phyloP scores from a whole-genome alignment of 1,284 basidiomycete genomes.

The Cryptococcus sp. region DNA sequence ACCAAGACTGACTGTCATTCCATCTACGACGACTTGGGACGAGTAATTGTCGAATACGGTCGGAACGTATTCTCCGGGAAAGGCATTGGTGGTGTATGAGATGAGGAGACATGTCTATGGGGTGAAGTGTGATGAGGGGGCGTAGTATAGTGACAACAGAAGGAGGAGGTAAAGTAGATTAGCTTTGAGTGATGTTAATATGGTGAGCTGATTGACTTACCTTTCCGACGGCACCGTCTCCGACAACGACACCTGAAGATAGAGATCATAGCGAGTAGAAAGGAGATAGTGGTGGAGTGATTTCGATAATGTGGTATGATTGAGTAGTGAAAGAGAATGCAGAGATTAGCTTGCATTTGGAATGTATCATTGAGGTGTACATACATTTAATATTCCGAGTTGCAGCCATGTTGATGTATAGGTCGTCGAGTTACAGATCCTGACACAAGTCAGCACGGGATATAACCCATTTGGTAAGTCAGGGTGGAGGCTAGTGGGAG shows the following conservation, averaged over 20 bases:
- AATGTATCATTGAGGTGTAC: neutral
- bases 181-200: neutral
- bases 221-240: constrained; percentile 99
- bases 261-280: neutral
- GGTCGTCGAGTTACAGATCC: too few relatives aligned
- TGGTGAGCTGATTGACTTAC: constrained; percentile 49
- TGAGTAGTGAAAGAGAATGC: neutral
- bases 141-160: neutral
- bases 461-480: too few relatives aligned
- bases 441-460: too few relatives aligned
- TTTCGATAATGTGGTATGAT: neutral
- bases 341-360: neutral
- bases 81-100: constrained; percentile 89
- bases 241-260: constrained; percentile 72
- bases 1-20: constrained; percentile 95
- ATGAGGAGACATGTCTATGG: constrained; percentile 88
- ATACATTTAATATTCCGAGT: constrained; percentile 33
- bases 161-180: neutral
- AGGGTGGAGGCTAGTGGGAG: too few relatives aligned
- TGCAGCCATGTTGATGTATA: constrained; percentile 13
- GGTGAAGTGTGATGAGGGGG: neutral
- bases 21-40: constrained; percentile 88
- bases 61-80: constrained; percentile 91
- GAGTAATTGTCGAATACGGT: constrained; percentile 58
- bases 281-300: neutral